Conservation (phyloP, 2,329 filamentous ascomycete genomes). For the Penicillium olsonii region DNA sequence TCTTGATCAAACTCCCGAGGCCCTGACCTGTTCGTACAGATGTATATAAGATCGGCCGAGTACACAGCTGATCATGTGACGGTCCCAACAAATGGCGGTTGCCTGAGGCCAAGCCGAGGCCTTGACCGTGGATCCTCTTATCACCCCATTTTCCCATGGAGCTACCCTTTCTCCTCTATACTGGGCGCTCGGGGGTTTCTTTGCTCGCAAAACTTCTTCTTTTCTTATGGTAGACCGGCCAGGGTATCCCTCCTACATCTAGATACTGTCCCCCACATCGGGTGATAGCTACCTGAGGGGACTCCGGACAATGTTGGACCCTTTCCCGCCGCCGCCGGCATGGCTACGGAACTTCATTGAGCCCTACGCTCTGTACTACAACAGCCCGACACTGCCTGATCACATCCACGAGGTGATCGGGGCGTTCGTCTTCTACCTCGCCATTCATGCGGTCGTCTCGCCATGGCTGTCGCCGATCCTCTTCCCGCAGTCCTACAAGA, state of each 20-base stretch:
- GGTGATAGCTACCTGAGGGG: slow-evolving; percentile 17
- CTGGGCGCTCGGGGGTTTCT: not conserved
- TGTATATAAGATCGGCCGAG: too few relatives aligned
- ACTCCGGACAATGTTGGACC: slow-evolving; percentile 44
- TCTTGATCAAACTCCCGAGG: not conserved
- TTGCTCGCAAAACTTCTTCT: slow-evolving; percentile 13
- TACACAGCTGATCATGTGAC: slow-evolving; percentile 21
- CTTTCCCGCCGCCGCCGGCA: slow-evolving; percentile 50
- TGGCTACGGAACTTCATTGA: slow-evolving; percentile 51
- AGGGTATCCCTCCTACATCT: slow-evolving; percentile 9
- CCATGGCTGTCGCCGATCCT: slow-evolving; percentile 56
- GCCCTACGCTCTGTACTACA: slow-evolving; percentile 54
- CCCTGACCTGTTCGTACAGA: too few relatives aligned
- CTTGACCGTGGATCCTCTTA: slow-evolving; percentile 5
- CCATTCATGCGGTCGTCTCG: slow-evolving; percentile 56
- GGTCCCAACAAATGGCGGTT: slow-evolving; percentile 16
- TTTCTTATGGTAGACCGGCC: slow-evolving; percentile 14
- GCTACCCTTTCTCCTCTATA: slow-evolving; percentile 2
- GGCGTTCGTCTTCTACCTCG: slow-evolving; percentile 58
- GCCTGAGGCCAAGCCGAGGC: slow-evolving; percentile 23
- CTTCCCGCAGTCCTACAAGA: slow-evolving; percentile 57
- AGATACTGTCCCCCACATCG: slow-evolving; percentile 18
- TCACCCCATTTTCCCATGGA: slow-evolving; percentile 1
- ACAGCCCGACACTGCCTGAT: slow-evolving; percentile 57
- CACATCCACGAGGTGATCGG: slow-evolving; percentile 64